A percentile compares a stretch with the other conserved stretches of the same genome.
phyloP scores from a whole-genome alignment of 768 basidiomycete genomes.

The Mycena epipterygia region DNA sequence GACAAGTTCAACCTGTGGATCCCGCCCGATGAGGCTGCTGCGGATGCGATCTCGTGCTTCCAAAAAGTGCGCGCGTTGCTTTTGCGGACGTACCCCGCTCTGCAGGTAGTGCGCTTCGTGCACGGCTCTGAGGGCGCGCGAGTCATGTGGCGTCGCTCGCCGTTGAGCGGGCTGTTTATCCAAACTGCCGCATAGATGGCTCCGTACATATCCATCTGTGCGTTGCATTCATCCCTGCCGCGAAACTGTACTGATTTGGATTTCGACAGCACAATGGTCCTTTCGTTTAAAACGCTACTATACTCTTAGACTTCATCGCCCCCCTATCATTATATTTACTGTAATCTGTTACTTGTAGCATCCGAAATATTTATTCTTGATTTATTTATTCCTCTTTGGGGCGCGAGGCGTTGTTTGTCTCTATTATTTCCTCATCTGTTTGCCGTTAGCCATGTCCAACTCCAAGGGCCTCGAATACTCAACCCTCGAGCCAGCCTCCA shows the following conservation, averaged over 20 bases:
- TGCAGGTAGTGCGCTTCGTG: slow-evolving; percentile 20
- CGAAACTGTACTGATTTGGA: too few species aligned
- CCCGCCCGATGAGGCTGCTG: slow-evolving; percentile 28
- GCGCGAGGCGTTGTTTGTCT: neutral
- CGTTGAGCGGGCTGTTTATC: slow-evolving; percentile 22
- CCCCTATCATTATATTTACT: neutral
- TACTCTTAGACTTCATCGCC: too few species aligned
- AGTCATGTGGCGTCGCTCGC: slow-evolving; percentile 25
- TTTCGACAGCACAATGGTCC: too few species aligned
- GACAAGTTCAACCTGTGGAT: slow-evolving; percentile 36
- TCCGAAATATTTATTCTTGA: neutral
- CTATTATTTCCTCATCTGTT: slow-evolving; percentile 2
- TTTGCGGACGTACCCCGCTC: slow-evolving; percentile 12
- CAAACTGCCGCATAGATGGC: slow-evolving; percentile 5
- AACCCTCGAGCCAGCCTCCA: slow-evolving; percentile 55
- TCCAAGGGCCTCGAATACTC: slow-evolving; percentile 53
- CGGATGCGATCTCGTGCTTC: slow-evolving; percentile 31
- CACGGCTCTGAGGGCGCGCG: slow-evolving; percentile 24
- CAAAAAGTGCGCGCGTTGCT: slow-evolving; percentile 18
- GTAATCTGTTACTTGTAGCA: neutral
- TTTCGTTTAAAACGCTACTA: too few species aligned
- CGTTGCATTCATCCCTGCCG: neutral
- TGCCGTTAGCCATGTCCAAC: slow-evolving; percentile 17
- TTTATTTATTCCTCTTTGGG: too few species aligned
- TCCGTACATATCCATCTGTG: too few species aligned